Evolutionary conservation across 2,329 filamentous ascomycete species (phyloP), one percentile per base, ranked within the genome.

Genomic region (Claviceps sp.): DNA sequence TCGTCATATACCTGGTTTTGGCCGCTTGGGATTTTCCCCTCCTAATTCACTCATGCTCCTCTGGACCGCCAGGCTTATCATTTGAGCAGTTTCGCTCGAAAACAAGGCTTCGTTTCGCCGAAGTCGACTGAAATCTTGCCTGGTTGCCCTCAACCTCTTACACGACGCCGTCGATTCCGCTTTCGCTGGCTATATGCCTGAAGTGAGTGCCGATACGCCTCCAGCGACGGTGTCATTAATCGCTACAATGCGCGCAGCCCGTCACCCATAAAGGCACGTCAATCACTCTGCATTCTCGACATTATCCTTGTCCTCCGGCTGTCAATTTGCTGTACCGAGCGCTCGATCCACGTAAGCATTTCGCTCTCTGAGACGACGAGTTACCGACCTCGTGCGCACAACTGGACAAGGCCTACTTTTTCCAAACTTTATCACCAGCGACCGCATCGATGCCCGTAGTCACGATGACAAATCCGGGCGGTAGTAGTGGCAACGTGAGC

Each of bases 401-500:
- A 51, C 48, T 52, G 26, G 40, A 51, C 44, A 46, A 52, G 40
- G 22, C 37, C 53, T 40, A 50, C 37, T 55, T 52, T 53, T 51
- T 60, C 55, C 56, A 72, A 72, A 72, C 69, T 11, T 34, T 2
- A 34, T 34, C 30, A 34, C 9, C 30, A 34, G 30, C 8, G 30
- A 71, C 68, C 53, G 65, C 71, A 54, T 65, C 64, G 46, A 63
- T 70, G 57, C 69, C 64, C 52, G 62, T 66, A 54, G 64, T 64
- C 59, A 64, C 67, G 50, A 66, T 63, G 48, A 67, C 62, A 45
- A 63, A 62, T 45, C 61, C 61, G 49, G 67, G 63, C 57, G 61
- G 62, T 47, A 65, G 64, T 47, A 75, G 72, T 60, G 66, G 70
- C 55, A 73, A 73, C 66, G 68, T 68, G 53, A 78, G 72, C 62